phyloP scores from a whole-genome alignment of 768 basidiomycete genomes.

The Collybiopsis confluens region DNA sequence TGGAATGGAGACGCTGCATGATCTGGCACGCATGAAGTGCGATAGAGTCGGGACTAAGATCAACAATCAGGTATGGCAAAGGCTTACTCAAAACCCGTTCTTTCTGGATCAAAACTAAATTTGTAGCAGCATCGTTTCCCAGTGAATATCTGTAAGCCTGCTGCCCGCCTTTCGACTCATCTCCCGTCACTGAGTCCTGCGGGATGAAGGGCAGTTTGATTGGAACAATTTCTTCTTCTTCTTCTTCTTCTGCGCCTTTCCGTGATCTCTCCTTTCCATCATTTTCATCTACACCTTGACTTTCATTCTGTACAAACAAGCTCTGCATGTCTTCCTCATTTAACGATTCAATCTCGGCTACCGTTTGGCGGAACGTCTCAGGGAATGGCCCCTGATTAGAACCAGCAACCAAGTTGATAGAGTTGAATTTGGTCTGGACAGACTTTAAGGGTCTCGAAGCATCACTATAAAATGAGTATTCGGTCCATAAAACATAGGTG shows the following conservation, averaged over 20 bases:
- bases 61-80: too few relatives aligned
- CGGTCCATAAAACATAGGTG: not conserved
- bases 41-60: too few relatives aligned
- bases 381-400: too few relatives aligned
- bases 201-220: not conserved
- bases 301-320: constrained; percentile 5
- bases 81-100: too few relatives aligned
- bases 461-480: not conserved
- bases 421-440: too few relatives aligned
- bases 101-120: too few relatives aligned
- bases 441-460: not conserved
- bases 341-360: not conserved
- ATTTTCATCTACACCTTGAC: not conserved
- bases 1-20: not conserved
- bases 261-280: not conserved
- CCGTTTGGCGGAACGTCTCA: not conserved
- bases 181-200: constrained; percentile 30
- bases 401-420: too few relatives aligned
- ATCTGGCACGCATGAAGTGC: too few relatives aligned
- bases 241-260: too few relatives aligned
- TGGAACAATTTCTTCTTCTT: not conserved
- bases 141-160: constrained; percentile 8
- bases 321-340: constrained; percentile 11
- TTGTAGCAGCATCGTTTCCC: too few relatives aligned
- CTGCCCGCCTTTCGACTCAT: constrained; percentile 29